Evolutionary conservation across 495 filamentous ascomycete genomes (phyloP), one percentile per base, ranked within the genome.

Genomic region (Parathielavia appendiculata): DNA sequence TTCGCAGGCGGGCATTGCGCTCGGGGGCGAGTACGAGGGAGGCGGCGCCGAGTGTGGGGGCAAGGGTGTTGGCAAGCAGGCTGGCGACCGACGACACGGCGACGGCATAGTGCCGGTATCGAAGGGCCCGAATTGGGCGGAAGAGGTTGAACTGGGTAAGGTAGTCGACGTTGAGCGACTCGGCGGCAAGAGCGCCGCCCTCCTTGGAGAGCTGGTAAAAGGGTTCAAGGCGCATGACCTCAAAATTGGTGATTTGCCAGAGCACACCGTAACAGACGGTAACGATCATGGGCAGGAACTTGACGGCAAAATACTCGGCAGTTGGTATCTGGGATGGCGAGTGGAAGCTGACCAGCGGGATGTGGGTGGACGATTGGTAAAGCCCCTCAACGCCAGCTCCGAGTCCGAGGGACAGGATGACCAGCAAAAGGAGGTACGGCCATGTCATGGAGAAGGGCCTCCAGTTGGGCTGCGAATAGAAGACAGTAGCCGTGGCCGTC

Each of bases 181-280:
- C 81, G 5, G 79, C 80, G 1, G 87, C 87, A 4, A 84, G 69
- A 0, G 85, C 83, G 16, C 86, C 86, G 0, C 73, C 75, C 41
- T 77, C 75, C 58, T 82, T 83, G 9, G 85, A 87, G 39, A 91
- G 72, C 63, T 90, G 87, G 57, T 87, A 90, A 60, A 83, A 90
- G 1, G 87, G 81, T 65, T 91, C 88, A 9, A 89, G 69, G 7
- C 88, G 83, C 70, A 83, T 86, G 13, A 90, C 82, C 58, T 90
- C 86, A 51, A 86, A 86, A 71, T 89, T 86, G 46, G 83, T 82
- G 45, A 86, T 76, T 67, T 89, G 86, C 86, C 86, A 90, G 17
- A 90, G 55, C 14, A 91, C 82, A 66, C 88, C 88, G 63, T 85
- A 91, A 0, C 79, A 73, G 39, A 90, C 87, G 47, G 83, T 80